Evolutionary conservation across 2,329 filamentous ascomycete genomes (phyloP).

Genomic region (Aspergillus clavatus): DNA sequence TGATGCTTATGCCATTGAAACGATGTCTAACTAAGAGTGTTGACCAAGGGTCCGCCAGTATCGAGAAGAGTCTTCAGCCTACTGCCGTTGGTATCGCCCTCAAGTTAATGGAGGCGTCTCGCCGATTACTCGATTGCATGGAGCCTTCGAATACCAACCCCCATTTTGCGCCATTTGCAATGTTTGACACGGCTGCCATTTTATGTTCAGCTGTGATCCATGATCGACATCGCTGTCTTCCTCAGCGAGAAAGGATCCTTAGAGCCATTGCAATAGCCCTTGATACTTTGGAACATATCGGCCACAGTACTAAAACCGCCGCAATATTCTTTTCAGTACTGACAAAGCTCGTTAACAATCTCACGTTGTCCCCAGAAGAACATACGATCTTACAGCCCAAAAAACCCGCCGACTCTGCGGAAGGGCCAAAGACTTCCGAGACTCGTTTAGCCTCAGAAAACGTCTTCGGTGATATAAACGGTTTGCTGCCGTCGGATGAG

Average conservation of each 20-base stretch:
- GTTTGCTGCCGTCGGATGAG: background rate
- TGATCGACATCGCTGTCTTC: constrained; percentile 41
- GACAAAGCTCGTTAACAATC: constrained; percentile 14
- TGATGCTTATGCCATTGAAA: constrained; percentile 46
- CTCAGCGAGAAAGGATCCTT: constrained; percentile 40
- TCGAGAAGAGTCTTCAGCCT: constrained; percentile 37
- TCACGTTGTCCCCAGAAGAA: constrained; percentile 10
- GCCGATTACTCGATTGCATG: constrained; percentile 39
- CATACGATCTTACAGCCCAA: background rate
- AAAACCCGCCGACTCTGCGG: constrained; percentile 2
- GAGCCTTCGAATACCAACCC: constrained; percentile 47
- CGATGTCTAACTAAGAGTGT: constrained; percentile 40
- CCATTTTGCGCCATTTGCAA: constrained; percentile 47
- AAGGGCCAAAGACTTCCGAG: constrained; percentile 1
- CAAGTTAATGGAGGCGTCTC: constrained; percentile 40
- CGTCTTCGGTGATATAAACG: background rate
- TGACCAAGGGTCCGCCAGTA: constrained; percentile 21
- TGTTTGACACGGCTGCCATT: constrained; percentile 50
- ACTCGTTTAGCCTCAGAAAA: background rate
- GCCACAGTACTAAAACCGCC: constrained; percentile 18
- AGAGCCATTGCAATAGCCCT: constrained; percentile 38
- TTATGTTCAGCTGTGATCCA: constrained; percentile 51
- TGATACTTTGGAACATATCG: constrained; percentile 28
- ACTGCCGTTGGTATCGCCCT: constrained; percentile 45
- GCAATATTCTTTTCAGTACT: constrained; percentile 23